Evolutionary conservation across 108 stramenopile species (phyloP).

Genomic region (Skeletonema menzelii): DNA sequence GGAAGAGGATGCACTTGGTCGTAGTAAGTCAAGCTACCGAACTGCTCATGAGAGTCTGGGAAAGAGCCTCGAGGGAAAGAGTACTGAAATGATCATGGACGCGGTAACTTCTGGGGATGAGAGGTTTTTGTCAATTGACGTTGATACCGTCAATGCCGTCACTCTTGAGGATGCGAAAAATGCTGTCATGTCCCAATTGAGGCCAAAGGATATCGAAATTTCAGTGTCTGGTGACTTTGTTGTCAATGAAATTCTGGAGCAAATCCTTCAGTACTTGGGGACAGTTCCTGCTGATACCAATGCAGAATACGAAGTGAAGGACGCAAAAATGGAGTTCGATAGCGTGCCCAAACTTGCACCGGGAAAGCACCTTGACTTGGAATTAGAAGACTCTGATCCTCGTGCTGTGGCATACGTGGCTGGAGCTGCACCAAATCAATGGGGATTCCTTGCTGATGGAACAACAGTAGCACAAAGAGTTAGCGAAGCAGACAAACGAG

Average conservation of each 20-base stretch:
- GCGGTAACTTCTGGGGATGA: conserved; percentile 71
- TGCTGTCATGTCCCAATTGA: conserved; percentile 91
- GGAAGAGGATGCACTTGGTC: conserved; percentile 94
- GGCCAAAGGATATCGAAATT: conserved; percentile 87
- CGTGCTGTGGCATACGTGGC: conserved; percentile 96
- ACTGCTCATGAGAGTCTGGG: conserved; percentile 83
- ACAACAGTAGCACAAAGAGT: conserved; percentile 70
- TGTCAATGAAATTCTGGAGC: conserved; percentile 86
- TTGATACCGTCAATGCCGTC: conserved; percentile 80
- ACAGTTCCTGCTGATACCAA: conserved; percentile 88
- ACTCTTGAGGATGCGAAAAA: conserved; percentile 86
- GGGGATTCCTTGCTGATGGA: conserved; percentile 90
- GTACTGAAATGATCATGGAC: conserved; percentile 84
- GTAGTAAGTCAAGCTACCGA: conserved; percentile 91
- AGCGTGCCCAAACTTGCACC: conserved; percentile 70
- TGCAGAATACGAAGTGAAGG: conserved; percentile 59
- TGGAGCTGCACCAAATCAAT: conserved; percentile 91
- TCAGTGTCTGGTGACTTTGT: conserved; percentile 96
- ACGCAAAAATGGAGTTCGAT: conserved; percentile 36
- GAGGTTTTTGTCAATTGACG: conserved; percentile 88
- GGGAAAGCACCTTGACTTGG: conserved; percentile 83
- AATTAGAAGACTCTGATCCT: conserved; percentile 93
- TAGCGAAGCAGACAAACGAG: conserved; percentile 61
- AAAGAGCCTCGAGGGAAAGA: conserved; percentile 87
- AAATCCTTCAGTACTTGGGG: conserved; percentile 92